Conservation (phyloP, 1,284 basidiomycete species). For the Naganishia sp. region DNA sequence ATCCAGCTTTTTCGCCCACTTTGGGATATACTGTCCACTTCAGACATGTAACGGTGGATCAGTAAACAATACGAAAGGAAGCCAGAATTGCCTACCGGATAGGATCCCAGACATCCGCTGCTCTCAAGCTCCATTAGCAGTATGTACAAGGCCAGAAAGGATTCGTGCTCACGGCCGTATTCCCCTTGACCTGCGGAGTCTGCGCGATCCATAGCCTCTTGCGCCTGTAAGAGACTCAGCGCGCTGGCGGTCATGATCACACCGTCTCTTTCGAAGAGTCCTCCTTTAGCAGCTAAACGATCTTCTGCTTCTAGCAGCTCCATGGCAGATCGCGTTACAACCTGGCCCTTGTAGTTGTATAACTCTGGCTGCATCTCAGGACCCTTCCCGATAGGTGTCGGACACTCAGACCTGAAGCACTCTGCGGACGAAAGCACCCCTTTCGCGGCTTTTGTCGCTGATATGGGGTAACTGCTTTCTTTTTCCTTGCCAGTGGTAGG, state of each 20-base stretch:
- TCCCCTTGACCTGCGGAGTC: slow-evolving; percentile 34
- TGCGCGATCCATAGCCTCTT: slow-evolving; percentile 30
- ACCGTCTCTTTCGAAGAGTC: slow-evolving; percentile 33
- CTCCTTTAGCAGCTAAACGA: slow-evolving; percentile 21
- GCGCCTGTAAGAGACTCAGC: slow-evolving; percentile 30
- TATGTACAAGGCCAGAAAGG: not conserved
- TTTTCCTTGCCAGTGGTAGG: not conserved
- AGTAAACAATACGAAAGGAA: not conserved
- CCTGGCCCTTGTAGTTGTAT: slow-evolving; percentile 32
- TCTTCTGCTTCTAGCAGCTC: slow-evolving; percentile 33
- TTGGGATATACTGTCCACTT: slow-evolving; percentile 33
- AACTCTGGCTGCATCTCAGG: slow-evolving; percentile 11
- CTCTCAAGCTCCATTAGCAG: not conserved
- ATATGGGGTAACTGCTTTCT: not conserved
- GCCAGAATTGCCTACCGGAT: not conserved
- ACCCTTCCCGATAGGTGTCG: not conserved
- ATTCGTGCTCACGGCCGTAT: slow-evolving; percentile 31
- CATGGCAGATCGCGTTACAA: slow-evolving; percentile 33
- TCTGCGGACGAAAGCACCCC: slow-evolving; percentile 2
- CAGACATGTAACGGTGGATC: not conserved
- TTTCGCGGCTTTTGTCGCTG: not conserved
- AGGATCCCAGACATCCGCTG: slow-evolving; percentile 5
- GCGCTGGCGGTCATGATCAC: slow-evolving; percentile 34
- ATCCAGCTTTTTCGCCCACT: slow-evolving; percentile 32
- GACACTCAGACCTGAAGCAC: not conserved